phyloP scores from a whole-genome alignment of 345 rosid genomes.

The Moricandia moricandioides region DNA sequence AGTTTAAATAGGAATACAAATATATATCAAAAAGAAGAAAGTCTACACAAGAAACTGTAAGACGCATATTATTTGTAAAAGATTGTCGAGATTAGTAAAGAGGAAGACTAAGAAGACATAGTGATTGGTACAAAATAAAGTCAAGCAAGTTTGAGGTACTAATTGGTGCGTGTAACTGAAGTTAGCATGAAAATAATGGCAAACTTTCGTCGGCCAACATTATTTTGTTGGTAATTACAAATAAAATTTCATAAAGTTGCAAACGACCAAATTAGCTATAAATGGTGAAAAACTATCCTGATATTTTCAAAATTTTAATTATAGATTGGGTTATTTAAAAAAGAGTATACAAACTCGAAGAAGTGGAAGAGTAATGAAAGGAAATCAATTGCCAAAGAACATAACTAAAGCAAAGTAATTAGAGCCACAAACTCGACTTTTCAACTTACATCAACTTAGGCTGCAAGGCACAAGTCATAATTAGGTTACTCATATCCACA shows the following conservation, averaged over 20 bases:
- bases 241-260: not conserved
- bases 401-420: slow-evolving; percentile 9
- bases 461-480: slow-evolving; percentile 38
- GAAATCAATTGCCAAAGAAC: not conserved
- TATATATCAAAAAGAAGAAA: not conserved
- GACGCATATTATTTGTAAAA: slow-evolving; percentile 2
- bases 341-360: not conserved
- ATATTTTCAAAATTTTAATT: not conserved
- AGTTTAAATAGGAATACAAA: not conserved
- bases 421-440: slow-evolving; percentile 20
- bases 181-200: not conserved
- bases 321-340: not conserved
- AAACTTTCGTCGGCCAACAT: not conserved
- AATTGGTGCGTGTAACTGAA: not conserved
- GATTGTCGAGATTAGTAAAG: not conserved
- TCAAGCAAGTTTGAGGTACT: not conserved
- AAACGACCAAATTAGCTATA: not conserved
- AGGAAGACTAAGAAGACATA: not conserved
- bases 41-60: not conserved
- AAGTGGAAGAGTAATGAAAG: slow-evolving; percentile 6
- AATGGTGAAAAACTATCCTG: not conserved
- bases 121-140: not conserved
- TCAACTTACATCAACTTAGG: slow-evolving; percentile 34
- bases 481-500: slow-evolving; percentile 33
- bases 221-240: not conserved